Percentiles rank a stretch among this genome's conserved stretches.
Conservation (phyloP, 2,329 filamentous ascomycete genomes). For the Ophiostoma tasmaniense region DNA sequence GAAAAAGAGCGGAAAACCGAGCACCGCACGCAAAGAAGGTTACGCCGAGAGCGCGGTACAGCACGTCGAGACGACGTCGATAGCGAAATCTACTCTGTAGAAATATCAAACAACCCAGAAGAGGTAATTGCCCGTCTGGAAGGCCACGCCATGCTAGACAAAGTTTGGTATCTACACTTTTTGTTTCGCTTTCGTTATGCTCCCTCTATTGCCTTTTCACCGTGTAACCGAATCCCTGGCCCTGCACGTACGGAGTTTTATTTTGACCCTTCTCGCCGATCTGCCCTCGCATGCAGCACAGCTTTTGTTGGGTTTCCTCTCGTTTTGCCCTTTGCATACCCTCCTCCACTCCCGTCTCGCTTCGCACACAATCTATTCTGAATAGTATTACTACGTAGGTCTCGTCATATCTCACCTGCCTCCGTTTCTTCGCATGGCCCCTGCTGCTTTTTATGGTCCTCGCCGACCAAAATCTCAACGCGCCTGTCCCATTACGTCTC, state of each 20-base stretch:
- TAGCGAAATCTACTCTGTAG: too few relatives aligned
- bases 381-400: background rate
- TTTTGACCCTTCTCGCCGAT: background rate
- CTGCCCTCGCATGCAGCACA: background rate
- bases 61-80: background rate
- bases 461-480: background rate
- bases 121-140: background rate
- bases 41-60: background rate
- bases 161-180: background rate
- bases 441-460: background rate
- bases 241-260: background rate
- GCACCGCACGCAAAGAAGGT: background rate
- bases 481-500: background rate
- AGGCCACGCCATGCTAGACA: background rate
- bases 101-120: background rate
- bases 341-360: too few relatives aligned
- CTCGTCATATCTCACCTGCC: background rate
- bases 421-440: background rate
- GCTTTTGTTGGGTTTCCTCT: background rate
- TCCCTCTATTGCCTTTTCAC: background rate
- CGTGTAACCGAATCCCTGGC: background rate
- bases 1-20: background rate
- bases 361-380: too few relatives aligned
- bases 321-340: background rate
- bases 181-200: background rate